Evolutionary conservation across 495 filamentous ascomycete species (phyloP), one percentile per base, ranked within the genome.

Genomic region (Annulohypoxylon nitens): DNA sequence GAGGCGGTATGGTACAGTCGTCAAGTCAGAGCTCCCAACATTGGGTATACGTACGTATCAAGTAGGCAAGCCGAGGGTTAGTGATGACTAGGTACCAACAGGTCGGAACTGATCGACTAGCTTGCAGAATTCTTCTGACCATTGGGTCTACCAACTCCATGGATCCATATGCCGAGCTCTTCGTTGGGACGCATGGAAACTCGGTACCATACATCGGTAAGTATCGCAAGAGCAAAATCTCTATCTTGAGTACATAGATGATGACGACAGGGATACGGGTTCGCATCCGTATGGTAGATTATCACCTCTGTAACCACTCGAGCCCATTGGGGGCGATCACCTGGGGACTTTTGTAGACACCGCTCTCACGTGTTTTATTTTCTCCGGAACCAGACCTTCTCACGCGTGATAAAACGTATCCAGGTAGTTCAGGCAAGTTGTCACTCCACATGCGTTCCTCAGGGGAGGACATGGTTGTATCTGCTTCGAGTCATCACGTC

Each of bases 91-190:
- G 20, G 33, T 64, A 51, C 61, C 68, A 54, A 34, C 54, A 59
- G 43, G 33, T 10, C 14, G 68, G 68, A 70, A 64, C 68, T 39
- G 59, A 34, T 11, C 12, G 20, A 47, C 34, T 47, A 25, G 25
- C 20, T 33, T 23, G 61, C 34, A 70, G 53, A 61, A 58, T 55
- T 55, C 36, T 20, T 50, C 67, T 37, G 41, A 23, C 23, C 43
- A 36, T 64, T 37, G 34, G 58, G 41, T 1, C 26, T 70, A 30
- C 68, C 61, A 60, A 61, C 18, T 48, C 53, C 61, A 64, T 64
- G 68, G 67, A 2, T 48, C 20, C 30, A 51, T 50, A 16, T 36
- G 45, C 60, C 45, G 45, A 33, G 6, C 60, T 50, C n/a, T 50
- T 23, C 7, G 48, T 4, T 2, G 18, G 14, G 14, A 48, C 55